A percentile compares a stretch with the other conserved stretches of the same genome.
These are phyloP conservation scores for Triticum monococcum DNA, from an alignment of 176 grass and related monocot species.

Conservation along the genomic window DNA sequence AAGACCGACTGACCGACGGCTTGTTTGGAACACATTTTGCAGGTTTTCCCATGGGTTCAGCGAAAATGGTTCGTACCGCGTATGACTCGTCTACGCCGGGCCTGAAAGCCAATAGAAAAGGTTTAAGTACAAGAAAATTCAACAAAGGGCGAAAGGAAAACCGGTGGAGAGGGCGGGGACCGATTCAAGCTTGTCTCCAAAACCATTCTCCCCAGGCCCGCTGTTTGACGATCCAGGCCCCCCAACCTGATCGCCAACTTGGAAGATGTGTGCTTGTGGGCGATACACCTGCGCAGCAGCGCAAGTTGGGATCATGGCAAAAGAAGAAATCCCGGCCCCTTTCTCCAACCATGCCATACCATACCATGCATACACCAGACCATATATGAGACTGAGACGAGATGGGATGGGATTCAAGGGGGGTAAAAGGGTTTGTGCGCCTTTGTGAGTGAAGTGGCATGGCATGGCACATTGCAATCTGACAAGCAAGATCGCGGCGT, in stretches of 20 bases:
- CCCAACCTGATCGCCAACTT: constrained; percentile 10
- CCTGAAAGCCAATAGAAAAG: not conserved
- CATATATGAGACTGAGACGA: not conserved
- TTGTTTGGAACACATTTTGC: not conserved
- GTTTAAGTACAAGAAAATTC: not conserved
- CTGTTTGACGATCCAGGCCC: constrained; percentile 11
- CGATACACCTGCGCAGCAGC: not conserved
- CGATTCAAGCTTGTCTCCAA: not conserved
- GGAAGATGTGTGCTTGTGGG: constrained; percentile 6
- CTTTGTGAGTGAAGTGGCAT: constrained; percentile 33
- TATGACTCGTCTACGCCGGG: not conserved
- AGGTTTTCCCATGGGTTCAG: not conserved
- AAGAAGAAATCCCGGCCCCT: constrained; percentile 18
- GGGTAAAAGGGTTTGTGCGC: constrained; percentile 10
- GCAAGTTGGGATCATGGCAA: constrained; percentile 35
- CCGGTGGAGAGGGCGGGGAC: not conserved
- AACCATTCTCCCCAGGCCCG: not conserved
- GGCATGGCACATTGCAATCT: constrained; percentile 32
- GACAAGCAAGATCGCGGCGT: not conserved
- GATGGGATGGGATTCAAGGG: not conserved
- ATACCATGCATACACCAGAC: not conserved
- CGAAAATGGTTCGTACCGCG: too few species aligned
- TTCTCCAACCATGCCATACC: not conserved
- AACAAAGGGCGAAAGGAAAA: not conserved
- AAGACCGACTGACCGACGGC: too few species aligned